These are phyloP conservation scores for Pelargonium myrrhifolium DNA, from an alignment of 441 rosid genomes.

Conservation along the genomic window DNA sequence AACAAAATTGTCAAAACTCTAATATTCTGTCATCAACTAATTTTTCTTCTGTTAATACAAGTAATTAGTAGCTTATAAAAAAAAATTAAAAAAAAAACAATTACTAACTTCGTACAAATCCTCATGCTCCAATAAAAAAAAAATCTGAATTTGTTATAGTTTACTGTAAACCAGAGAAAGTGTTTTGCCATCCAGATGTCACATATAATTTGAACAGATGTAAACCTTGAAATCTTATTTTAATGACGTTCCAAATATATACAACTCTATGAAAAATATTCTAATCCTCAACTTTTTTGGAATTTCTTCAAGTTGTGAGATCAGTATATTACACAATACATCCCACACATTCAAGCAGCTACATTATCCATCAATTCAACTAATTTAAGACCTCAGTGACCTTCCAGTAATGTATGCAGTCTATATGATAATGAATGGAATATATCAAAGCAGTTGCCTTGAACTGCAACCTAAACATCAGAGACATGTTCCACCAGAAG, in stretches of 20 bases:
- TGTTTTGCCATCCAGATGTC: neutral
- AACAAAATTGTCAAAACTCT: neutral
- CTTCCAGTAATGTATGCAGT: constrained; percentile 1
- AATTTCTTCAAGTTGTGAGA: neutral
- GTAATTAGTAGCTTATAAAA: neutral
- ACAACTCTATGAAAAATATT: neutral
- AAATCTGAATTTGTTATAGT: neutral
- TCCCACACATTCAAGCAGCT: constrained; percentile 15
- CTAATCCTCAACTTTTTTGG: constrained; percentile 1
- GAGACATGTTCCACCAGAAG: constrained; percentile 2
- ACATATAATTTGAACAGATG: neutral
- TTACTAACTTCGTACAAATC: neutral
- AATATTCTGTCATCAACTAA: neutral
- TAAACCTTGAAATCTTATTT: neutral
- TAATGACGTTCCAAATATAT: neutral
- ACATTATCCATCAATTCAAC: constrained; percentile 9
- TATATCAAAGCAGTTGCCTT: constrained; percentile 15
- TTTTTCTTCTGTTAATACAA: neutral
- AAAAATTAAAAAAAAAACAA: too few relatives aligned
- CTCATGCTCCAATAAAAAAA: neutral
- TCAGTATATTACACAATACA: constrained; percentile 14
- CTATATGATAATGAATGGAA: constrained; percentile 12
- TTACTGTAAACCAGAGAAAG: neutral
- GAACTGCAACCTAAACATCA: constrained; percentile 14
- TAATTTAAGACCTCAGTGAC: constrained; percentile 12